Evolutionary conservation across 805 yeast genomes (phyloP).

Genomic region (Nakazawaea laoshanensis): DNA sequence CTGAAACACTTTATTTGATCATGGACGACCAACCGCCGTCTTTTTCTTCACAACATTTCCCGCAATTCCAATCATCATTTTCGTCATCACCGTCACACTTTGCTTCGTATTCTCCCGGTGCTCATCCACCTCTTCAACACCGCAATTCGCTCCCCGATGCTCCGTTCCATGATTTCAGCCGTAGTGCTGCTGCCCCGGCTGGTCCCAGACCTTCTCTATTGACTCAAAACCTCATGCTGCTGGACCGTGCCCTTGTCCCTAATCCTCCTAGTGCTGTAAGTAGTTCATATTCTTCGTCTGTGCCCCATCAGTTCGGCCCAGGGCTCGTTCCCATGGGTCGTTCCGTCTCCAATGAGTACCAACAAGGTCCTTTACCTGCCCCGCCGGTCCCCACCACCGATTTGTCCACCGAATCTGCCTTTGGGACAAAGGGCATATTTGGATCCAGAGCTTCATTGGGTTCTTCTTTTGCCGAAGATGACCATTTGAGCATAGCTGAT

Average conservation of each 20-base stretch:
- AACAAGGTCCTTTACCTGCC: slow-evolving; percentile 25
- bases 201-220: too few species aligned
- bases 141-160: too few species aligned
- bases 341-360: slow-evolving; percentile 5
- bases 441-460: slow-evolving; percentile 9
- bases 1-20: too few species aligned
- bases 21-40: too few species aligned
- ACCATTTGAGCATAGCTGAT: slow-evolving; percentile 67
- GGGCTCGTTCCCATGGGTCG: background rate
- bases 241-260: slow-evolving; percentile 30
- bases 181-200: too few species aligned
- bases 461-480: slow-evolving; percentile 23
- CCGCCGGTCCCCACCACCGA: slow-evolving; percentile 48
- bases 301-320: slow-evolving; percentile 7
- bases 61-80: too few species aligned
- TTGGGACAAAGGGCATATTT: slow-evolving; percentile 17
- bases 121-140: too few species aligned
- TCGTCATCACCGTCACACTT: too few species aligned
- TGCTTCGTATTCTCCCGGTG: too few species aligned
- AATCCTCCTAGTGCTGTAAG: slow-evolving; percentile 42
- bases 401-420: slow-evolving; percentile 40
- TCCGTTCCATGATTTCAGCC: too few species aligned
- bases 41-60: too few species aligned
- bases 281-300: slow-evolving; percentile 20
- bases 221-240: too few species aligned